phyloP scores from a whole-genome alignment of 495 filamentous ascomycete species.

The Acidiella bohemica region DNA sequence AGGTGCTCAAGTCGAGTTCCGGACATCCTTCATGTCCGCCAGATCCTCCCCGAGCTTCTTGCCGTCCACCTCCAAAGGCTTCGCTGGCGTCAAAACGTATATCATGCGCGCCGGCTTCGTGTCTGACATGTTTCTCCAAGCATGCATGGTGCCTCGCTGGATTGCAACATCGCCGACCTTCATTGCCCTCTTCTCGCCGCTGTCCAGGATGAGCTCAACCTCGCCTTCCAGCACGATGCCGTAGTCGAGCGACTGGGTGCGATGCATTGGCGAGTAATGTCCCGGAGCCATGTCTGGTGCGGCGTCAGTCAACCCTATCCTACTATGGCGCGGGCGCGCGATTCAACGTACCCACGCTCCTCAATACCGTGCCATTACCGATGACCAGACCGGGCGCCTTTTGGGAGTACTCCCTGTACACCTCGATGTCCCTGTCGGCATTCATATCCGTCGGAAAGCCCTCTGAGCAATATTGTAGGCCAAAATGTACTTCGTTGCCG shows the following conservation, averaged over 20 bases:
- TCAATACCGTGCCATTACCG: constrained; percentile 37
- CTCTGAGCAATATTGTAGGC: constrained; percentile 20
- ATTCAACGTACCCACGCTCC: constrained; percentile 42
- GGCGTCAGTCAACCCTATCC: not conserved
- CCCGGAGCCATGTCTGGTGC: constrained; percentile 18
- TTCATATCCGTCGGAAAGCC: constrained; percentile 20
- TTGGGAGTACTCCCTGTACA: constrained; percentile 20
- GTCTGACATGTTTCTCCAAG: constrained; percentile 22
- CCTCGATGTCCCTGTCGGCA: constrained; percentile 35
- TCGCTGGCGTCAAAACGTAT: constrained; percentile 20
- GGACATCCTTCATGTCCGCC: constrained; percentile 1
- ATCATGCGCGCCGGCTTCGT: constrained; percentile 20
- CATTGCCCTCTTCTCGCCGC: constrained; percentile 22
- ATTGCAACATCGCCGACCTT: constrained; percentile 23
- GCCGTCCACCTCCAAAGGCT: constrained; percentile 15
- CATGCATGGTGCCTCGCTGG: constrained; percentile 24
- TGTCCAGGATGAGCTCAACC: constrained; percentile 23
- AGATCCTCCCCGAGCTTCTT: constrained; percentile 2
- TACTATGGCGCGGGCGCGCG: no score
- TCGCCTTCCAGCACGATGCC: constrained; percentile 26
- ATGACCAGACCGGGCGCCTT: constrained; percentile 27
- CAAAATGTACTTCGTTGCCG: constrained; percentile 8
- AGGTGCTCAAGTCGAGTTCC: constrained; percentile 1
- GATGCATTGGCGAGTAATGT: constrained; percentile 23
- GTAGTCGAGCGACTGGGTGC: constrained; percentile 25